Percentiles rank a stretch among this genome's conserved stretches.
phyloP scores from a whole-genome alignment of 768 basidiomycete species.

The Glaciozyma martinii region DNA sequence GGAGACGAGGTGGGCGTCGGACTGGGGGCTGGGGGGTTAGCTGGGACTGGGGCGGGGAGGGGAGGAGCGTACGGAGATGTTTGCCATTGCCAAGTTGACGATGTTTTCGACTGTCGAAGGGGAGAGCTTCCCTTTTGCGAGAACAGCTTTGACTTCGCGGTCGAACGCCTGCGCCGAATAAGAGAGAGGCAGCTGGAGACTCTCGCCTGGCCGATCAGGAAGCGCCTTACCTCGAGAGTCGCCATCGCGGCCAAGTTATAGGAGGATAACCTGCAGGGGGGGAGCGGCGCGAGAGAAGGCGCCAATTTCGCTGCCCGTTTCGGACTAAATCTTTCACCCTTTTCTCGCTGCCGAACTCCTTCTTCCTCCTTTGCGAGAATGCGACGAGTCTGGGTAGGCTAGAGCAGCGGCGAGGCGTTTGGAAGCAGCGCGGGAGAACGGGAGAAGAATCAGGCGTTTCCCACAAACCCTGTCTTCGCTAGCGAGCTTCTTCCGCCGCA shows the following conservation, averaged over 20 bases:
- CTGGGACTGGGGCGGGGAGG: neutral
- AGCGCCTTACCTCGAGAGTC: conserved; percentile 11
- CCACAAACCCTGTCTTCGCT: too few relatives aligned
- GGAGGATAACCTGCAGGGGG: too few relatives aligned
- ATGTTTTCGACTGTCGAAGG: conserved; percentile 72
- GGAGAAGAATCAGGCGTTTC: too few relatives aligned
- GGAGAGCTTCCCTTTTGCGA: conserved; percentile 72
- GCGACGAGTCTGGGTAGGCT: too few relatives aligned
- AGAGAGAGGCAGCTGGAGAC: neutral
- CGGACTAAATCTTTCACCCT: too few relatives aligned
- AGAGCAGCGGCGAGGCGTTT: too few relatives aligned
- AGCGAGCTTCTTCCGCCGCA: too few relatives aligned
- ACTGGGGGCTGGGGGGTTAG: conserved; percentile 42
- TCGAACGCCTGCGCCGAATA: conserved; percentile 60
- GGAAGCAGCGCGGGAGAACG: too few relatives aligned
- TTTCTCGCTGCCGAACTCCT: too few relatives aligned
- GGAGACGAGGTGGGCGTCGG: conserved; percentile 79
- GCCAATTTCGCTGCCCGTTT: too few relatives aligned
- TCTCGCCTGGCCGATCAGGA: neutral
- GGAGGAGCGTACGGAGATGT: conserved; percentile 56
- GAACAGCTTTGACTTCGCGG: conserved; percentile 65
- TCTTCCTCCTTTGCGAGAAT: too few relatives aligned
- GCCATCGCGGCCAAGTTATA: conserved; percentile 9
- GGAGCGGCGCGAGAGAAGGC: too few relatives aligned
- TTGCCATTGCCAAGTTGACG: conserved; percentile 65